Conservation (phyloP, 805 yeast species). For the Barnettozyma sp. region DNA sequence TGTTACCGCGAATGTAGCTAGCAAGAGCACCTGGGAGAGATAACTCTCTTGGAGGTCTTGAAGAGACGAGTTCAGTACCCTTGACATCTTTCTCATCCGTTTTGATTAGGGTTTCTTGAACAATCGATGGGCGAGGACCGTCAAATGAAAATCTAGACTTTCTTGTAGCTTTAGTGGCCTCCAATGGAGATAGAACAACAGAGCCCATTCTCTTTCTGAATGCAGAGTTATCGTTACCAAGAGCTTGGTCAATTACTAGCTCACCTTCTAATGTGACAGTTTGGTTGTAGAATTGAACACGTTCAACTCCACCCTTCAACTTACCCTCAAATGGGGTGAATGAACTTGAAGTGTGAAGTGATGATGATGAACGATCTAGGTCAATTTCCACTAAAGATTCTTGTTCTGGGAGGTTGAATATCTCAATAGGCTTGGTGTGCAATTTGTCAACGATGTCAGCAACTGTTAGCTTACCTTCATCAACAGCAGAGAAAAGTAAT, state of each 20-base stretch:
- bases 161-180: slow-evolving; percentile 27
- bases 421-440: slow-evolving; percentile 73
- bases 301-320: slow-evolving; percentile 77
- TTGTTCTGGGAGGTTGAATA: slow-evolving; percentile 79
- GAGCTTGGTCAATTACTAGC: slow-evolving; percentile 49
- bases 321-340: slow-evolving; percentile 55
- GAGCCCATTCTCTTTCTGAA: slow-evolving; percentile 26
- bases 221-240: slow-evolving; percentile 40
- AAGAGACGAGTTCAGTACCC: slow-evolving; percentile 65
- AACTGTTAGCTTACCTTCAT: slow-evolving; percentile 61
- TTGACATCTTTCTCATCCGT: slow-evolving; percentile 40
- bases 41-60: slow-evolving; percentile 65
- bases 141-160: slow-evolving; percentile 46
- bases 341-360: slow-evolving; percentile 33
- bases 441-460: slow-evolving; percentile 66
- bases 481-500: slow-evolving; percentile 72
- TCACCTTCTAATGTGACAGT: slow-evolving; percentile 84
- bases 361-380: slow-evolving; percentile 56
- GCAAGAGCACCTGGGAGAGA: slow-evolving; percentile 75
- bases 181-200: slow-evolving; percentile 20
- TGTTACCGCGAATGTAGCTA: slow-evolving; percentile 69
- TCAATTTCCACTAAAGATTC: slow-evolving; percentile 77
- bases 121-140: slow-evolving; percentile 32
- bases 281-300: slow-evolving; percentile 73
- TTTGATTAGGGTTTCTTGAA: slow-evolving; percentile 23